Evolutionary conservation across 106 monocot species (phyloP).

Genomic region (Allium sativum): DNA sequence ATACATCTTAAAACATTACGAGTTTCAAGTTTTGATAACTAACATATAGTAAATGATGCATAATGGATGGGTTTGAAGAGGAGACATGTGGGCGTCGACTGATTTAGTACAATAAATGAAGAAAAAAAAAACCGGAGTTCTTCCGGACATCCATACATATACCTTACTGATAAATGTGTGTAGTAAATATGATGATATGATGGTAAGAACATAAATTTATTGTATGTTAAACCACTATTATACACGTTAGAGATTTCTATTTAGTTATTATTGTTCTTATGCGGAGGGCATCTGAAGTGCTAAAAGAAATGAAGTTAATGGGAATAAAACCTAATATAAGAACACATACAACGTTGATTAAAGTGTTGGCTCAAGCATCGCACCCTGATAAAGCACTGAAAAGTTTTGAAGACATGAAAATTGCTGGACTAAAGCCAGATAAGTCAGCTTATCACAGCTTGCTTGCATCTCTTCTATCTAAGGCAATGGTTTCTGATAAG

Average conservation of each 20-base stretch:
- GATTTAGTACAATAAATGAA: slow-evolving; percentile 97
- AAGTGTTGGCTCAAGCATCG: slow-evolving; percentile 80
- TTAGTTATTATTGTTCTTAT: background rate
- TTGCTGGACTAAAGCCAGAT: slow-evolving; percentile 63
- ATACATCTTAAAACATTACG: background rate
- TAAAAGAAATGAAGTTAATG: slow-evolving; percentile 74
- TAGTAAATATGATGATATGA: background rate
- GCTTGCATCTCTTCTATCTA: slow-evolving; percentile 74
- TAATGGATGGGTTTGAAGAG: slow-evolving; percentile 90
- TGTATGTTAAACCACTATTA: background rate
- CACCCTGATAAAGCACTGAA: slow-evolving; percentile 76
- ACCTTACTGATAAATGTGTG: background rate
- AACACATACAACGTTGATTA: slow-evolving; percentile 86
- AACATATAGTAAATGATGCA: no score
- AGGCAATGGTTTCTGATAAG: slow-evolving; percentile 57
- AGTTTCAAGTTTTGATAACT: no score
- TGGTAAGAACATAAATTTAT: no score
- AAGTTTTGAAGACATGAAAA: slow-evolving; percentile 87
- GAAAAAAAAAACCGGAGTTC: slow-evolving; percentile 64
- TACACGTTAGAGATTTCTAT: background rate
- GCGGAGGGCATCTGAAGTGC: slow-evolving; percentile 64
- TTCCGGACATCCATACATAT: slow-evolving; percentile 84
- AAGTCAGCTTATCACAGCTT: slow-evolving; percentile 88
- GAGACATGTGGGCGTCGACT: slow-evolving; percentile 94
- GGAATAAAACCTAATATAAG: slow-evolving; percentile 76